Evolutionary conservation across 768 basidiomycete genomes (phyloP), one percentile per base, ranked within the genome.

Genomic region (Naganishia onofrii): DNA sequence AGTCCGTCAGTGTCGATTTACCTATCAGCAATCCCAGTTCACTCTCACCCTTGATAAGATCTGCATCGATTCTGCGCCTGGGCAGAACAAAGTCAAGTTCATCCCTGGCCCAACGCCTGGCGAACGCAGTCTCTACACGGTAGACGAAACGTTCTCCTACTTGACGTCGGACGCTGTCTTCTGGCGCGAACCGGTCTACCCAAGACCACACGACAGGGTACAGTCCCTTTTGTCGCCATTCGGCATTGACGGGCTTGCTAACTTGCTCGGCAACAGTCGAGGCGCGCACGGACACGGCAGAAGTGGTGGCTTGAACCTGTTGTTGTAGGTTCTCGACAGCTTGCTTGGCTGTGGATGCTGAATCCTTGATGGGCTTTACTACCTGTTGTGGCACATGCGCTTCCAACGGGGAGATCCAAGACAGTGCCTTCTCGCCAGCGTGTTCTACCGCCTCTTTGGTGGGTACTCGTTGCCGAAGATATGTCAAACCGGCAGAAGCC

Each of bases 71-170:
- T 48, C 26, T 57, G 3, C 71, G 66, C 21, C 69, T 46, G 10
- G 68, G 54, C 54, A 74, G 28, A 23, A 63, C 56, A 46, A 29
- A 42, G 52, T 68, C 38, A 15, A 74, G n/a, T 63, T 71, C 67
- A 15, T 64, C 66, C 34, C 36, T 32, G 5, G 68, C 72, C 66
- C 55, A 73, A 28, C 69, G 15, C 54, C 36, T 73, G 66, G 75
- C 75, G 74, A 72, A 60, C 6, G 75, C 70, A 21, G 26, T 65
- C 36, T 64, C 64, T 12, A 70, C 65, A 29, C 52, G 19, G n/a
- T 70, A 63, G 38, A 46, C 21, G 42, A 63, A 63, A 26, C 19
- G 36, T 26, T 63, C 60, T 12, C 12, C 60, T 26, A n/a, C n/a
- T 28, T 34, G 42, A n/a, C 60, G 21, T 21, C 46, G 60, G 1